Base-by-base conservation (phyloP, 768 basidiomycete species). In the Kwoniella sp. region DNA sequence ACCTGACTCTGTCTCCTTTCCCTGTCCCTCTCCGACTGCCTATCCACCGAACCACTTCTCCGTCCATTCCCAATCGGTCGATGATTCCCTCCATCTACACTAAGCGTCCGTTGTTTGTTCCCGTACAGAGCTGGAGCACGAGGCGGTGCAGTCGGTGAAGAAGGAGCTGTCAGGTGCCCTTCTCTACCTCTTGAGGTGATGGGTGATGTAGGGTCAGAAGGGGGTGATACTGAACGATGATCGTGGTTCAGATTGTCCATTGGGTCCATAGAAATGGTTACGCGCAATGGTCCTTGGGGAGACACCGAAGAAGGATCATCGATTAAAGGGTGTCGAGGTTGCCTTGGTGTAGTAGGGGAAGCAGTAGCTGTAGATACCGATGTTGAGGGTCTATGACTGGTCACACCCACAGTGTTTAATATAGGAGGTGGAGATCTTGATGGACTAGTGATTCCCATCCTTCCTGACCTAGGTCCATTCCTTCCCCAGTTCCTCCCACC, bases 1-100 rank as follows among this genome's bases (percentile, higher is more conserved):
- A 54, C 65, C 51, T 60, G 66, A 55, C 64, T 72, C 64, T 69
- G 69, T 51, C 75, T 63, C 47, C 69, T 67, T 55, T 74, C 72
- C 47, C 69, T 73, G 3, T 70, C 67, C 19, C 51, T 50, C 1
- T 55, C 59, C 29, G 24, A 55, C 55, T 57, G 63, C 27, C 15
- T 67, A 24, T 24, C 29, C 62, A n/a, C 48, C 17, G 40, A 44
- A 19, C 40, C 59, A 37, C 67, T 64, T 46, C 55, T 54, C 37
- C 67, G 65, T 17, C 30, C 63, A 22, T 26, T 25, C 22, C 49
- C 44, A 54, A 52, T 13, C 27, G 56, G 49, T 13, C 48, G 15
- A 49, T 26, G 58, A 49, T 26, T 22, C 48, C 61, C 53, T 25
- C 48, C 46, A 60, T 63, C 58, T 2, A 59, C 66, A 48, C 66